Conservation (phyloP, 1,284 basidiomycete species). For the Golubevia pallescens region DNA sequence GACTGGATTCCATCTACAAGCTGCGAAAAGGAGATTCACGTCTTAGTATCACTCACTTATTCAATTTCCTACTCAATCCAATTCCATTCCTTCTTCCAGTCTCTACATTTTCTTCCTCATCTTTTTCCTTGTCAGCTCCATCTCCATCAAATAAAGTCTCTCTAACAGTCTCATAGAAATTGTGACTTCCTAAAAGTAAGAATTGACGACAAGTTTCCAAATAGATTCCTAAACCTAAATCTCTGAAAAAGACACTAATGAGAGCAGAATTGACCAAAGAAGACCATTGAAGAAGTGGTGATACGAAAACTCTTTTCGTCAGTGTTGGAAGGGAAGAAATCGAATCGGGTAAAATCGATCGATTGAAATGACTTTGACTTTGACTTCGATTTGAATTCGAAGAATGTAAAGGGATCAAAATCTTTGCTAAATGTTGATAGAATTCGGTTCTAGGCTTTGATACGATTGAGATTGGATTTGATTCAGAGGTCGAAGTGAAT, state of each 20-base stretch:
- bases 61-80: neutral
- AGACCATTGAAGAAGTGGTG: conserved; percentile 34
- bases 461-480: neutral
- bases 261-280: conserved; percentile 40
- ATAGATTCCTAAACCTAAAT: conserved; percentile 34
- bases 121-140: conserved; percentile 9
- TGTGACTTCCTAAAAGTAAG: conserved; percentile 31
- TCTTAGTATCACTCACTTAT: too few species aligned
- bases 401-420: neutral
- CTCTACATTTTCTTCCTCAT: neutral
- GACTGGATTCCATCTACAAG: too few species aligned
- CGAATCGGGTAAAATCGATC: neutral
- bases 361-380: neutral
- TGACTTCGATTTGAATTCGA: neutral
- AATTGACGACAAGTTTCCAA: conserved; percentile 43
- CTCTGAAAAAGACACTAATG: conserved; percentile 45
- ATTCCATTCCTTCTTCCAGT: neutral
- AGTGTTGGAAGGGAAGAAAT: neutral
- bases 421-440: conserved; percentile 5
- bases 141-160: conserved; percentile 32
- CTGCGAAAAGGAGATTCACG: too few species aligned
- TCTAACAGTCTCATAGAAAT: conserved; percentile 24
- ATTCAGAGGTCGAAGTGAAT: neutral
- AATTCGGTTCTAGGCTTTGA: conserved; percentile 18
- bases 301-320: conserved; percentile 3